Conservation (phyloP, 1,284 basidiomycete species). For the Calocybe gambosa region DNA sequence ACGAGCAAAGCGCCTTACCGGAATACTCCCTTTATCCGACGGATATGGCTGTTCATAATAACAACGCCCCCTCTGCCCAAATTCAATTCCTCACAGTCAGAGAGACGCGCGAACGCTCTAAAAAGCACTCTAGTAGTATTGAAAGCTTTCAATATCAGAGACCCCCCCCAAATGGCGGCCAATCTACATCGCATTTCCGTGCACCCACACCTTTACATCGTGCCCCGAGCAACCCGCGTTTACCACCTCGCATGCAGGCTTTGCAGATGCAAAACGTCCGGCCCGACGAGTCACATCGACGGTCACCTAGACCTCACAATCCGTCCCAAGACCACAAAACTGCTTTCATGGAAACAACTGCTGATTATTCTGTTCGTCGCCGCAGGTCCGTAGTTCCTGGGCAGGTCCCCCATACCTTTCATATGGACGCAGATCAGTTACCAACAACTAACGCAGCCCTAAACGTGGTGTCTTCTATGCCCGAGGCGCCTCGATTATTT, state of each 20-base stretch:
- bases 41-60: not conserved
- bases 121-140: not conserved
- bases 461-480: not conserved
- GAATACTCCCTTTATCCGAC: constrained; percentile 10
- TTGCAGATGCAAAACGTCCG: constrained; percentile 14
- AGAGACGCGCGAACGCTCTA: not conserved
- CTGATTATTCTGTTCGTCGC: constrained; percentile 1
- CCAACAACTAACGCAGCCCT: constrained; percentile 4
- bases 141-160: constrained; percentile 4
- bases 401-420: not conserved
- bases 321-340: constrained; percentile 3
- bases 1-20: constrained; percentile 6
- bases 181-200: constrained; percentile 5
- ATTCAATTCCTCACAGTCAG: not conserved
- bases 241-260: constrained; percentile 19
- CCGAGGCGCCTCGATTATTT: not conserved
- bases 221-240: constrained; percentile 11
- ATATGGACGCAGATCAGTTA: constrained; percentile 9
- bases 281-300: constrained; percentile 14
- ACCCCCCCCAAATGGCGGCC: not conserved
- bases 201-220: constrained; percentile 9
- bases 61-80: not conserved
- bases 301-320: constrained; percentile 12
- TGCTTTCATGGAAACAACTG: not conserved
- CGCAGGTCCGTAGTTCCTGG: not conserved